These are phyloP conservation scores for Fusarium chlamydosporum DNA, from an alignment of 2,329 filamentous ascomycete genomes.

Conservation along the genomic window DNA sequence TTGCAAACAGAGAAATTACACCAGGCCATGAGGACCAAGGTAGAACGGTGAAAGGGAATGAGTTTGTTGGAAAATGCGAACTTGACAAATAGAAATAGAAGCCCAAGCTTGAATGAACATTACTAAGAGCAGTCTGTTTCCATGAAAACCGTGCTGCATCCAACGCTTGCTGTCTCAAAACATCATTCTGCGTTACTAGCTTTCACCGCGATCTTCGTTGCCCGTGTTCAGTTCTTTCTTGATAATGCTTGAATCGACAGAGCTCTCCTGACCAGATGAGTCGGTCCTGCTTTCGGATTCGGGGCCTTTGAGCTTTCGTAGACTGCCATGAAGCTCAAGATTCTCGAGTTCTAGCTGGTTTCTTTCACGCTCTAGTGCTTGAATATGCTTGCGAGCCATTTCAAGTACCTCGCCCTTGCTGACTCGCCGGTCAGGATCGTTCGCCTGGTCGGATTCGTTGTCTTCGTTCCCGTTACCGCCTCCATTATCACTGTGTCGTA, in stretches of 20 bases:
- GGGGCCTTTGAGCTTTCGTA: constrained; percentile 41
- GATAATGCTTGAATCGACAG: constrained; percentile 31
- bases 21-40: constrained; percentile 27
- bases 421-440: constrained; percentile 46
- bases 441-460: constrained; percentile 45
- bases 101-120: background rate
- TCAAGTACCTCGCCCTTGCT: constrained; percentile 51
- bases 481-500: constrained; percentile 32
- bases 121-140: background rate
- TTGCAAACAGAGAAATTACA: constrained; percentile 14
- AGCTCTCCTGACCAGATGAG: constrained; percentile 30
- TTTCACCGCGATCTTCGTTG: constrained; percentile 25
- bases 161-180: background rate
- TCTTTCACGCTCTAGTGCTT: constrained; percentile 47
- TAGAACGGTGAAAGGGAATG: constrained; percentile 1
- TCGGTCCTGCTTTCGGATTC: constrained; percentile 23
- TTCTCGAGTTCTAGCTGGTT: constrained; percentile 47
- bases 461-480: constrained; percentile 32
- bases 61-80: background rate
- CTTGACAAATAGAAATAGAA: background rate
- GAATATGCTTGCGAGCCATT: constrained; percentile 50
- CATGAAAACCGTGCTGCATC: background rate
- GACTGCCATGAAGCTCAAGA: constrained; percentile 45
- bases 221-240: background rate
- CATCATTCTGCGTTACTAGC: background rate